These are phyloP conservation scores for Nitzschia sp. DNA, from an alignment of 108 stramenopile species.

Conservation along the genomic window DNA sequence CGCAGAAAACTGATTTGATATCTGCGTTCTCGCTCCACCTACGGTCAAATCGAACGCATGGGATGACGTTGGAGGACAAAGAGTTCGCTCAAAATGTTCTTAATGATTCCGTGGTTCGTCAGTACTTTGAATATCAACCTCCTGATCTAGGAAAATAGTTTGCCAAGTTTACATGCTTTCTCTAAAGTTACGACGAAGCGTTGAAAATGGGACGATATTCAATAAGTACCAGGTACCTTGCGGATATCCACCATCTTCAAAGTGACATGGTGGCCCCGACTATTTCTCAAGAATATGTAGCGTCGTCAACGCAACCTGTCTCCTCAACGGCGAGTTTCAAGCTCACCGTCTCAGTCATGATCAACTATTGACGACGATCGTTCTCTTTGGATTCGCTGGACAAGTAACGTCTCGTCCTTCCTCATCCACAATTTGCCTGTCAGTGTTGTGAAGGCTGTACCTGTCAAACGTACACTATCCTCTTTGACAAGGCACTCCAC, in stretches of 20 bases:
- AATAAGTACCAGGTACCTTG: too few relatives aligned
- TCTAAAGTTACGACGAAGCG: too few relatives aligned
- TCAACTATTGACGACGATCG: slow-evolving; percentile 10
- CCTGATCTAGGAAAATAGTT: too few relatives aligned
- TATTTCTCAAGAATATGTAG: too few relatives aligned
- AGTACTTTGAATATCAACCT: slow-evolving; percentile 14
- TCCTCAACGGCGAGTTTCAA: slow-evolving; percentile 1
- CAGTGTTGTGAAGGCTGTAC: slow-evolving; percentile 64
- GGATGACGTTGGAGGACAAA: slow-evolving; percentile 31
- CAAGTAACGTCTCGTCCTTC: slow-evolving; percentile 15
- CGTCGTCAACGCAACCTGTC: too few relatives aligned
- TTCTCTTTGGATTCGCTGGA: slow-evolving; percentile 8
- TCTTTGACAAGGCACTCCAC: slow-evolving; percentile 73
- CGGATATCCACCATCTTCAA: too few relatives aligned
- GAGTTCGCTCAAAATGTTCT: slow-evolving; percentile 19
- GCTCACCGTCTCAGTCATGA: neutral
- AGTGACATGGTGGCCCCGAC: too few relatives aligned
- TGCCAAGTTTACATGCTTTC: too few relatives aligned
- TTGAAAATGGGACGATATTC: too few relatives aligned
- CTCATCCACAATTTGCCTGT: slow-evolving; percentile 35
- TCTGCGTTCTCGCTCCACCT: slow-evolving; percentile 9
- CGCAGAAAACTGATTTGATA: slow-evolving; percentile 15
- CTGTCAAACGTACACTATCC: slow-evolving; percentile 53
- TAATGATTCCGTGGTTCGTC: slow-evolving; percentile 1
- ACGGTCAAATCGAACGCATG: slow-evolving; percentile 18